Evolutionary conservation across 1,284 basidiomycete species (phyloP), one percentile per base, ranked within the genome.

Genomic region (Inonotus hispidus): DNA sequence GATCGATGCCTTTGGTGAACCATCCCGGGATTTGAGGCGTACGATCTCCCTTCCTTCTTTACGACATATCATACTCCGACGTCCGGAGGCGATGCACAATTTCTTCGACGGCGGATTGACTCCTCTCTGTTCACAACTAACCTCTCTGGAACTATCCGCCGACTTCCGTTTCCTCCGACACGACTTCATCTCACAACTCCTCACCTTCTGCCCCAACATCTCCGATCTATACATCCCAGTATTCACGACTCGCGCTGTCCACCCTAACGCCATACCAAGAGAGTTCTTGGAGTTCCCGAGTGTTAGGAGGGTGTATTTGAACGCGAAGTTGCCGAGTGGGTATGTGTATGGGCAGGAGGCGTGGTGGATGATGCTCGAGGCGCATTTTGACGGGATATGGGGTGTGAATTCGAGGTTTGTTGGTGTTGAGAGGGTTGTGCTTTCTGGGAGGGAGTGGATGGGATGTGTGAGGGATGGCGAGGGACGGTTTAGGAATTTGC

Each of bases 81-180:
- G 47, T 21, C 58, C 58, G 11, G 58, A 52, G 38, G 58, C 58
- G 43, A 52, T 59, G 16, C 32, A 41, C 25, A 59, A 52, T 13
- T 37, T 59, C 32, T 52, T 59, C 41, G 58, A 59, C 49, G 58
- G 49, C 13, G 8, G 37, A 7, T 37, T 59, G 21, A 53, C 21
- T n/a, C 46, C 13, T 25, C 46, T 38, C 39, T n/a, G n/a, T 10
- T 16, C 46, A n/a, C 57, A 58, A 41, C 53, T 59, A 16, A 52
- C 47, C 1, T 8, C 23, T 3, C 37, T 59, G 19, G 58, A 59
- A 37, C 16, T 58, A 13, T 10, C 32, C 16, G 10, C 32, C 13
- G 59, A 54, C 29, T 46, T 46, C 21, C 23, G 53, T 6, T 60
- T 60, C 52, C 27, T 60, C 4, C 59, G 59, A 13, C 59, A 60